phyloP scores from a whole-genome alignment of 768 basidiomycete genomes.

The Podaxis sp. region DNA sequence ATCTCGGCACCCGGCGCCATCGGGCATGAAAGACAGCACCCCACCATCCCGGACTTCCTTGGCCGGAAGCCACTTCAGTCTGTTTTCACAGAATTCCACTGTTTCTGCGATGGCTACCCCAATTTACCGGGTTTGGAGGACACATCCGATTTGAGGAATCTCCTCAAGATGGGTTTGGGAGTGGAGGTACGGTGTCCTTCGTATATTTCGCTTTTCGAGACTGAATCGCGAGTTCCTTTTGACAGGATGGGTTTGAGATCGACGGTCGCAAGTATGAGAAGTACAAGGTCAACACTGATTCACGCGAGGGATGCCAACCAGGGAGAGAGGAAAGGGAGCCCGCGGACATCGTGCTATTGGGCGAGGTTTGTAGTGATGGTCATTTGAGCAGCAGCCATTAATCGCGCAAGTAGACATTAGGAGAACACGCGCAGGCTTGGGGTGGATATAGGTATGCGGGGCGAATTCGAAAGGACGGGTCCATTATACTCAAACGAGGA shows the following conservation, averaged over 20 bases:
- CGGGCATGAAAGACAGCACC: constrained; percentile 3
- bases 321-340: constrained; percentile 16
- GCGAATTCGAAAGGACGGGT: constrained; percentile 52
- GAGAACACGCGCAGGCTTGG: constrained; percentile 58
- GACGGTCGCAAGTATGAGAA: constrained; percentile 15
- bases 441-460: constrained; percentile 61
- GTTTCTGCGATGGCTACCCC: constrained; percentile 9
- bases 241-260: constrained; percentile 6
- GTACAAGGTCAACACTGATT: constrained; percentile 4
- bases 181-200: not conserved
- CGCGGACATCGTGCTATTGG: constrained; percentile 31
- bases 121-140: constrained; percentile 6
- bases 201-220: not conserved
- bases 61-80: constrained; percentile 22
- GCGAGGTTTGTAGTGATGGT: constrained; percentile 32
- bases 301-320: not conserved
- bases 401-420: constrained; percentile 39
- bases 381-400: constrained; percentile 4
- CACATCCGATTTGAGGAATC: not conserved
- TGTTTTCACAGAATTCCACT: constrained; percentile 19
- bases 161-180: not conserved
- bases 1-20: not conserved
- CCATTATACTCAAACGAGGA: constrained; percentile 56
- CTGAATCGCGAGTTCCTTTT: not conserved
- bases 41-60: constrained; percentile 2